A percentile compares a stretch with the other conserved stretches of the same genome.
phyloP scores from a whole-genome alignment of 768 basidiomycete genomes.

The Mrakia blollopis region DNA sequence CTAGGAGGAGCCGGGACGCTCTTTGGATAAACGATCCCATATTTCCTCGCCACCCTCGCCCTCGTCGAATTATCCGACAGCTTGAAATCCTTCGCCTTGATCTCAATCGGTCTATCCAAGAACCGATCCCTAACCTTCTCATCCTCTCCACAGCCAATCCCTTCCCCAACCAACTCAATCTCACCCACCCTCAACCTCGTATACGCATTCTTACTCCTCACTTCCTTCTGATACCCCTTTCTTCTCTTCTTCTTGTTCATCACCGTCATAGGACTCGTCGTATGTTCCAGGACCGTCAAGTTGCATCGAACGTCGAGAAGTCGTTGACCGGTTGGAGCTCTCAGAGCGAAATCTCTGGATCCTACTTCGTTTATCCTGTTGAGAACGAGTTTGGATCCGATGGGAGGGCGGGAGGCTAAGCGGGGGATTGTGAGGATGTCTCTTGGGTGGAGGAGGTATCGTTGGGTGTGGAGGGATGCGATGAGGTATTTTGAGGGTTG shows the following conservation, averaged over 20 bases:
- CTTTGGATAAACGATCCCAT: slow-evolving; percentile 7
- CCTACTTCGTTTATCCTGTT: slow-evolving; percentile 90
- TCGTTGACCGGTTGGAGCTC: slow-evolving; percentile 42
- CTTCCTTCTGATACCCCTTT: slow-evolving; percentile 95
- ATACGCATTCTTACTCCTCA: slow-evolving; percentile 88
- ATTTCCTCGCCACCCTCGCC: slow-evolving; percentile 21
- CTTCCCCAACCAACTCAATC: slow-evolving; percentile 47
- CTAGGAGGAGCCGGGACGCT: neutral
- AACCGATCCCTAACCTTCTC: slow-evolving; percentile 17
- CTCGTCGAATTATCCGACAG: neutral
- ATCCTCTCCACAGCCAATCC: neutral
- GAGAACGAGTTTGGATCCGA: slow-evolving; percentile 77
- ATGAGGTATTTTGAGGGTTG: slow-evolving; percentile 90
- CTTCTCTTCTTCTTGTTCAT: slow-evolving; percentile 96
- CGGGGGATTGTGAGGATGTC: slow-evolving; percentile 92
- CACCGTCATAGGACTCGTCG: slow-evolving; percentile 84
- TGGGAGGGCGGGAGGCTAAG: slow-evolving; percentile 63
- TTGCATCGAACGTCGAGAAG: slow-evolving; percentile 50
- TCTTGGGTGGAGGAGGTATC: slow-evolving; percentile 81
- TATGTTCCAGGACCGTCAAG: slow-evolving; percentile 95
- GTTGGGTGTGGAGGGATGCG: slow-evolving; percentile 77
- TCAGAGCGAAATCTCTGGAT: slow-evolving; percentile 87
- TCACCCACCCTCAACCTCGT: slow-evolving; percentile 89
- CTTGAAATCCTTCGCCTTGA: slow-evolving; percentile 10
- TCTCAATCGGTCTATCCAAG: neutral